A percentile compares a stretch with the other conserved stretches of the same genome.
phyloP scores from a whole-genome alignment of 139 green algal genomes.

The Trebouxia sp. region DNA sequence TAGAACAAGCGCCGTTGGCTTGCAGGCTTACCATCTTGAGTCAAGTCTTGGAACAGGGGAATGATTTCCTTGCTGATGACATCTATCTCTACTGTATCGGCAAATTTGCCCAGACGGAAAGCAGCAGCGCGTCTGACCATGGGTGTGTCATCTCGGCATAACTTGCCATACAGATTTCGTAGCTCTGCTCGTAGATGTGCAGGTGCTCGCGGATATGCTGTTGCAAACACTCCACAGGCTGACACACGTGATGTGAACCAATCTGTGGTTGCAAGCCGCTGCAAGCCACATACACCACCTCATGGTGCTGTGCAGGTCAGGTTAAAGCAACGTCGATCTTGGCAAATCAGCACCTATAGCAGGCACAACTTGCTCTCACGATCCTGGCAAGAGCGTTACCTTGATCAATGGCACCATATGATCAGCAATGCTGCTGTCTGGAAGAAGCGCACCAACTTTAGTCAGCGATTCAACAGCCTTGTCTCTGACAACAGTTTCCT shows the following conservation, averaged over 20 bases:
- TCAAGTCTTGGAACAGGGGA: slow-evolving; percentile 87
- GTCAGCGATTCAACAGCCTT: slow-evolving; percentile 88
- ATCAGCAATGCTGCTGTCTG: slow-evolving; percentile 63
- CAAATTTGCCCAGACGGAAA: slow-evolving; percentile 86
- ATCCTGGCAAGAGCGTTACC: slow-evolving; percentile 43
- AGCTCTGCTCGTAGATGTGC: slow-evolving; percentile 65
- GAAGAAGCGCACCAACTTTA: slow-evolving; percentile 80
- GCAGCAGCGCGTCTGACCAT: slow-evolving; percentile 91
- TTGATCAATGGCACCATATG: slow-evolving; percentile 86
- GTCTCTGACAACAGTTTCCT: slow-evolving; percentile 98
- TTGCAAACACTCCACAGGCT: slow-evolving; percentile 85
- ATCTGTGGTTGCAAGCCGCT: slow-evolving; percentile 89
- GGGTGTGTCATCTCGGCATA: slow-evolving; percentile 97
- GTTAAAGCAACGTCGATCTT: no score
- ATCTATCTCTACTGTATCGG: slow-evolving; percentile 76
- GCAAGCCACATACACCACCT: slow-evolving; percentile 31
- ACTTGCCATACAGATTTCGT: slow-evolving; percentile 70
- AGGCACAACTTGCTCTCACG: not conserved
- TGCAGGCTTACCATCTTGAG: slow-evolving; percentile 75
- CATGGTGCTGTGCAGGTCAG: not conserved
- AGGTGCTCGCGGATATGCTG: slow-evolving; percentile 68
- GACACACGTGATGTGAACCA: slow-evolving; percentile 98
- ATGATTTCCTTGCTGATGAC: slow-evolving; percentile 83
- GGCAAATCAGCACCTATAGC: no score
- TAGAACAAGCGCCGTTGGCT: not conserved